These are phyloP conservation scores for Alternaria postmessia DNA, from an alignment of 2,329 filamentous ascomycete genomes.

Conservation along the genomic window DNA sequence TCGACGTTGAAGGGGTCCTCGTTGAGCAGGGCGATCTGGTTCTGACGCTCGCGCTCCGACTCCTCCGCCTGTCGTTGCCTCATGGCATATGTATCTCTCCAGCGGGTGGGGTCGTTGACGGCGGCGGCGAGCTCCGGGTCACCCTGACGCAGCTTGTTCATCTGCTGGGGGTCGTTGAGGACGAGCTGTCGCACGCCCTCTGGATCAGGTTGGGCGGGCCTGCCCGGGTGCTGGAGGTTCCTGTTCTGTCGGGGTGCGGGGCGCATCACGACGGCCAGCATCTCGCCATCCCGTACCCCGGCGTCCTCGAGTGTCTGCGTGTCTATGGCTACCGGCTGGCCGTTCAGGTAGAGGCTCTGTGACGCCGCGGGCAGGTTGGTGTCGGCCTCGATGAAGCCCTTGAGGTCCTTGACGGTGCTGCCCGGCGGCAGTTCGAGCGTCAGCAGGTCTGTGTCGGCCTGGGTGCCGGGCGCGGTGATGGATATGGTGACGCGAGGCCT, in stretches of 20 bases:
- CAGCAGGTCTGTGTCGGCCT: constrained; percentile 75
- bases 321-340: constrained; percentile 78
- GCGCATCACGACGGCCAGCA: constrained; percentile 84
- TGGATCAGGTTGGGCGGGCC: constrained; percentile 59
- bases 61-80: constrained; percentile 75
- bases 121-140: constrained; percentile 80
- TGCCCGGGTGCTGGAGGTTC: constrained; percentile 15
- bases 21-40: constrained; percentile 85
- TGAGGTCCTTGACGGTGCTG: constrained; percentile 84
- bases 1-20: constrained; percentile 94
- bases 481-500: constrained; percentile 87
- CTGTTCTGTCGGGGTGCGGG: constrained; percentile 26
- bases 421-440: constrained; percentile 82
- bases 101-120: constrained; percentile 77
- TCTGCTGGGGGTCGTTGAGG: constrained; percentile 77
- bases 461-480: constrained; percentile 76
- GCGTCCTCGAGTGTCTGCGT: constrained; percentile 82
- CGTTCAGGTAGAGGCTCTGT: constrained; percentile 92
- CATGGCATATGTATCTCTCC: constrained; percentile 74
- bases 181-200: constrained; percentile 86
- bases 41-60: constrained; percentile 77
- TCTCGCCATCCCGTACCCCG: constrained; percentile 85
- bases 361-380: constrained; percentile 73
- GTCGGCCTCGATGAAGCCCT: constrained; percentile 87
- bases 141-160: constrained; percentile 73